Percentiles rank a stretch among this genome's conserved stretches.
phyloP scores from a whole-genome alignment of 1,139 yeast genomes.

The Suhomyces anneliseae region DNA sequence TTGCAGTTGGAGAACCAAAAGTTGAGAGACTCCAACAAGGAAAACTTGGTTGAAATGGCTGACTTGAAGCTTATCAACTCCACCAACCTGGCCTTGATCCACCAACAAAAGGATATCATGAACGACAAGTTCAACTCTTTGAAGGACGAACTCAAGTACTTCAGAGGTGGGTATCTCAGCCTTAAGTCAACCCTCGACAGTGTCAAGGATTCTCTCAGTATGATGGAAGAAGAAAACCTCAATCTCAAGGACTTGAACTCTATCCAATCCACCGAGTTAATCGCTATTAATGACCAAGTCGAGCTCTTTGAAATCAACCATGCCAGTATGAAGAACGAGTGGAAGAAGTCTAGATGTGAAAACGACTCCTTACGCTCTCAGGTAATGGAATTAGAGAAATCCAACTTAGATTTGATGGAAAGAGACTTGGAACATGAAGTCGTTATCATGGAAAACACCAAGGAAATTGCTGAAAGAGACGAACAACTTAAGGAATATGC shows the following conservation, averaged over 20 bases:
- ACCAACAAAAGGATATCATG: slow-evolving; percentile 13
- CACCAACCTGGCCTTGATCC: slow-evolving; percentile 7
- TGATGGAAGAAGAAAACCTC: slow-evolving; percentile 12
- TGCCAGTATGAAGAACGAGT: slow-evolving; percentile 11
- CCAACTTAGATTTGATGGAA: slow-evolving; percentile 7
- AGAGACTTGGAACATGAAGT: slow-evolving; percentile 15
- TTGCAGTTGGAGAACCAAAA: slow-evolving; percentile 14
- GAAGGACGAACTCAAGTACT: slow-evolving; percentile 16
- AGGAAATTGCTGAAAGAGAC: slow-evolving; percentile 12
- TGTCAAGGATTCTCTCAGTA: slow-evolving; percentile 11
- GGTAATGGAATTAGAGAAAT: slow-evolving; percentile 8
- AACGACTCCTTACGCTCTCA: slow-evolving; percentile 5
- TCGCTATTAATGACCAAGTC: slow-evolving; percentile 12
- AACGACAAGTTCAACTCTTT: slow-evolving; percentile 15
- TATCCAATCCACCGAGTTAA: slow-evolving; percentile 12
- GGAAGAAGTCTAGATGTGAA: slow-evolving; percentile 4
- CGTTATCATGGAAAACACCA: slow-evolving; percentile 12
- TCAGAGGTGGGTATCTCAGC: slow-evolving; percentile 13
- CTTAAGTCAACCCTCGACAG: slow-evolving; percentile 15
- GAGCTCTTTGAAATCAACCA: slow-evolving; percentile 13
- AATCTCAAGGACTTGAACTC: slow-evolving; percentile 12
- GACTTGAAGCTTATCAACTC: slow-evolving; percentile 6
- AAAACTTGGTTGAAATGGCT: slow-evolving; percentile 4
- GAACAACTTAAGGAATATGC: slow-evolving; percentile 6
- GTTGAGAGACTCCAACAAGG: slow-evolving; percentile 11